phyloP scores from a whole-genome alignment of 108 stramenopile species.

The Parietichytrium sp. region DNA sequence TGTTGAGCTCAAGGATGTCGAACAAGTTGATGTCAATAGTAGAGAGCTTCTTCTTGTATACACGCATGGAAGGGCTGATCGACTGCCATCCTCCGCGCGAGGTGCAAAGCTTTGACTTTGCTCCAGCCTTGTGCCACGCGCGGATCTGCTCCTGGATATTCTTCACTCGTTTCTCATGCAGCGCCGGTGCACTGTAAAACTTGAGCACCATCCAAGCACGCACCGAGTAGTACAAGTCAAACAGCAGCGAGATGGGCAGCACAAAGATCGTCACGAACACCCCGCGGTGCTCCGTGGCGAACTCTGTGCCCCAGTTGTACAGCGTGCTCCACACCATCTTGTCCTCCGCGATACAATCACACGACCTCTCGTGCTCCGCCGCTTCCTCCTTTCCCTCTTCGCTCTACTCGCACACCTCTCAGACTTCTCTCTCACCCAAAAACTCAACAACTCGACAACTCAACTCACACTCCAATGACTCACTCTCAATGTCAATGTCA shows the following conservation, averaged over 20 bases:
- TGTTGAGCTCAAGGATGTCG: slow-evolving; percentile 46
- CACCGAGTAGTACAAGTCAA: neutral
- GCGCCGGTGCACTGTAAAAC: slow-evolving; percentile 34
- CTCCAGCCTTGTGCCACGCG: neutral
- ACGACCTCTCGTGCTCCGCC: too few species aligned
- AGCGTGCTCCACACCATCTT: too few species aligned
- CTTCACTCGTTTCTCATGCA: slow-evolving; percentile 1
- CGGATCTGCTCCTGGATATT: neutral
- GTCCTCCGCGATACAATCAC: too few species aligned
- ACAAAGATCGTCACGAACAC: slow-evolving; percentile 30
- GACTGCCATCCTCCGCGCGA: slow-evolving; percentile 1
- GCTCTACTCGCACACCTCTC: too few species aligned
- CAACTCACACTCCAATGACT: too few species aligned
- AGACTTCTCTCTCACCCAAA: too few species aligned
- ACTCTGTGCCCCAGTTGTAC: neutral
- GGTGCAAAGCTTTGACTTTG: neutral
- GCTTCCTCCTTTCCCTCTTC: too few species aligned
- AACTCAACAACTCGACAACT: too few species aligned
- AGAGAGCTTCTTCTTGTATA: neutral
- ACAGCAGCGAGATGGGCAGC: slow-evolving; percentile 4
- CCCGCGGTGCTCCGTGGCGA: slow-evolving; percentile 32
- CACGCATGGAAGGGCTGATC: neutral
- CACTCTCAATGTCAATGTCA: too few species aligned
- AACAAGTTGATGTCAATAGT: neutral
- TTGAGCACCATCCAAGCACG: neutral